These are phyloP conservation scores for Leccinum broughii DNA, from an alignment of 768 basidiomycete genomes.

Conservation along the genomic window DNA sequence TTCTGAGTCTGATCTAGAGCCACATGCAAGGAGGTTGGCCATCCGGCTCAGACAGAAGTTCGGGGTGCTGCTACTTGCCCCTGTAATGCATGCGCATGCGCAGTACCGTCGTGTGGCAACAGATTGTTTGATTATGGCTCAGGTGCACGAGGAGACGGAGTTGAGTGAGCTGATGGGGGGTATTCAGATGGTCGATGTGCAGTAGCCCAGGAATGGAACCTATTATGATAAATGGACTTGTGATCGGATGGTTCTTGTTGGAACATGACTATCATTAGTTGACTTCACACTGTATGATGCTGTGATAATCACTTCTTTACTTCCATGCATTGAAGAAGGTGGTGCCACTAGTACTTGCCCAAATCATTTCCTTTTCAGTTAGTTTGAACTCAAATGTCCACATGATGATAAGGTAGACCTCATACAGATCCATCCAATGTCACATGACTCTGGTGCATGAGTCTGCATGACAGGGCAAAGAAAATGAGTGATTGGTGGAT, in stretches of 20 bases:
- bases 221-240: not conserved
- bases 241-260: not conserved
- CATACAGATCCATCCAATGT: too few species aligned
- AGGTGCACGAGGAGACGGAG: not conserved
- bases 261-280: not conserved
- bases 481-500: too few species aligned
- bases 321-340: too few species aligned
- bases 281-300: not conserved
- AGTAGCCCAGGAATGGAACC: not conserved
- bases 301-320: not conserved
- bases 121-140: not conserved
- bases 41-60: not conserved
- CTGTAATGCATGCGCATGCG: not conserved
- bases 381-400: too few species aligned
- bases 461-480: too few species aligned
- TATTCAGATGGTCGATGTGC: not conserved
- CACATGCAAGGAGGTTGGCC: not conserved
- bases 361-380: too few species aligned
- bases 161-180: not conserved
- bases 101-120: not conserved
- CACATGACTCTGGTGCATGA: too few species aligned
- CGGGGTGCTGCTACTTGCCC: not conserved
- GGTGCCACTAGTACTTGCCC: too few species aligned
- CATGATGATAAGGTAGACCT: too few species aligned
- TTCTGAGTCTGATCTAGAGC: not conserved